phyloP scores from a whole-genome alignment of 164 flowering plant species.

The Tinospora cordifolia region DNA sequence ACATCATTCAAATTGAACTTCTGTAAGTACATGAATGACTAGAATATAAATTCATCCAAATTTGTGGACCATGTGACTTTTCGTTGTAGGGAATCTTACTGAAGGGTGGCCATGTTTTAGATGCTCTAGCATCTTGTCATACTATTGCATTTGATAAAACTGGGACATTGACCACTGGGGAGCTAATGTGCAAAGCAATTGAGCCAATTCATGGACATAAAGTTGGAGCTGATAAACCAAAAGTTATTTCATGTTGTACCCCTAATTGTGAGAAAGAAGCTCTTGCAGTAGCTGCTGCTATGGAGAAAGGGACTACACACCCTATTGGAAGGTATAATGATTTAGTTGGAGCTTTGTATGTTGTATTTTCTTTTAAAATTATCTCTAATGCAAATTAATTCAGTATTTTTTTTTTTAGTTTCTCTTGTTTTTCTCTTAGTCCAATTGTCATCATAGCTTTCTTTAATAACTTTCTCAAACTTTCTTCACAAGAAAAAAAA shows the following conservation, averaged over 20 bases:
- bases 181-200: conserved; percentile 78
- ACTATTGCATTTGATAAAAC: conserved; percentile 97
- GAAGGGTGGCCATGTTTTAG: conserved; percentile 93
- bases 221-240: conserved; percentile 17
- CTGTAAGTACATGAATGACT: neutral
- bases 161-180: conserved; percentile 95
- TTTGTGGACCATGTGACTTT: neutral
- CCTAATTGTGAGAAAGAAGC: conserved; percentile 97
- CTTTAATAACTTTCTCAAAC: neutral
- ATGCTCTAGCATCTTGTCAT: conserved; percentile 86
- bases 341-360: neutral
- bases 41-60: neutral
- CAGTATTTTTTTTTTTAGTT: neutral
- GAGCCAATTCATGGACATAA: conserved; percentile 90
- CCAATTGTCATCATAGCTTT: neutral
- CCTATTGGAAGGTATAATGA: conserved; percentile 92
- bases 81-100: conserved; percentile 78
- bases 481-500: neutral
- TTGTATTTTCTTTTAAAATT: neutral
- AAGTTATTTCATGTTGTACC: conserved; percentile 52
- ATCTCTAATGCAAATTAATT: neutral
- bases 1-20: neutral
- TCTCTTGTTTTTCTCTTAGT: neutral
- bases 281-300: conserved; percentile 97
- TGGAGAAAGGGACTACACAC: conserved; percentile 98